Percentiles rank a stretch among this genome's conserved stretches.
phyloP scores from a whole-genome alignment of 1,284 basidiomycete species.

The Leccinum colubrinum region DNA sequence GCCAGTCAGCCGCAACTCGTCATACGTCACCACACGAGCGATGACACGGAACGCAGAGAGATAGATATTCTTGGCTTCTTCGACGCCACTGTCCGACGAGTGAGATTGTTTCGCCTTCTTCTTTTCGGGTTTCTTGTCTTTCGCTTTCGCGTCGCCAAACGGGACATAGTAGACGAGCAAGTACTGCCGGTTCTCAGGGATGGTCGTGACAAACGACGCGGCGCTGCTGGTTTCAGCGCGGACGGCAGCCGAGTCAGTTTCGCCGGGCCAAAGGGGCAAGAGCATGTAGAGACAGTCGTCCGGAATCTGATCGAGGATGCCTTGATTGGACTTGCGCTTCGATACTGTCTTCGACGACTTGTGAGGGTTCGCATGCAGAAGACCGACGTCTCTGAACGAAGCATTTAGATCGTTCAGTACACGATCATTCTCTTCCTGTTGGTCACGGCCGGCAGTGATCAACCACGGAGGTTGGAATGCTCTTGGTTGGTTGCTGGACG shows the following conservation, averaged over 20 bases:
- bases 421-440: constrained; percentile 63
- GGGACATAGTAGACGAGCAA: constrained; percentile 72
- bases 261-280: constrained; percentile 78
- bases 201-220: constrained; percentile 40
- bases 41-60: constrained; percentile 63
- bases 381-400: constrained; percentile 74
- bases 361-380: constrained; percentile 57
- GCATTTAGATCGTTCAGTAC: constrained; percentile 68
- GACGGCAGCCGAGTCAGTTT: constrained; percentile 50
- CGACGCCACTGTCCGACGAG: constrained; percentile 37
- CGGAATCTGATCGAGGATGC: constrained; percentile 63
- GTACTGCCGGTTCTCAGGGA: constrained; percentile 55
- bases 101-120: constrained; percentile 28
- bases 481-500: constrained; percentile 33
- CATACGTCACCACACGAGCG: constrained; percentile 65
- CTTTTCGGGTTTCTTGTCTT: constrained; percentile 36
- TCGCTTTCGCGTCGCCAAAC: constrained; percentile 29
- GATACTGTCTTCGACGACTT: constrained; percentile 25
- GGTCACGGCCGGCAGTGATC: constrained; percentile 56
- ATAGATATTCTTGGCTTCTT: constrained; percentile 45
- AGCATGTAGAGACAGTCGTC: constrained; percentile 75
- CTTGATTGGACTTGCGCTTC: constrained; percentile 27
- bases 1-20: constrained; percentile 63
- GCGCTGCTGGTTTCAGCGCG: constrained; percentile 25
- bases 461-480: constrained; percentile 68